Percentiles rank a stretch among this genome's conserved stretches.
phyloP scores from a whole-genome alignment of 73 alveolate genomes.

The Tetrahymena borealis region DNA sequence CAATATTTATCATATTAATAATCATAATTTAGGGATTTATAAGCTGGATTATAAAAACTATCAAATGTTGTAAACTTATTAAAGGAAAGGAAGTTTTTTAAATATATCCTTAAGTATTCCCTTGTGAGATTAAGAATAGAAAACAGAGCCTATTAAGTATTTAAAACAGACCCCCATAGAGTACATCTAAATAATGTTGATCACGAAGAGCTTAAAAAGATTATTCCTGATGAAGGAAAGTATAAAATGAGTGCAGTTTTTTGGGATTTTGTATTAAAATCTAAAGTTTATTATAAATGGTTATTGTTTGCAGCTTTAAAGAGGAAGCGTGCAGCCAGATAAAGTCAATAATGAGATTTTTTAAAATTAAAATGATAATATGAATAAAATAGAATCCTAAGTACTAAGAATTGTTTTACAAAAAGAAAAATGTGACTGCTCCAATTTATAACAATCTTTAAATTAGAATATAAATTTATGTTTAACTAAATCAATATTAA shows the following conservation, averaged over 20 bases:
- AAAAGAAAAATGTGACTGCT: too few relatives aligned
- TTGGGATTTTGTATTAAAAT: neutral
- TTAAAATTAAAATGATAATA: too few relatives aligned
- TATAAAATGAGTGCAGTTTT: neutral
- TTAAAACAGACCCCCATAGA: neutral
- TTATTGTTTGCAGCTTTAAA: neutral
- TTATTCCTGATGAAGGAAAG: neutral
- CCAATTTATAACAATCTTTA: too few relatives aligned
- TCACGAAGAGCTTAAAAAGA: neutral
- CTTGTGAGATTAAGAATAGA: neutral
- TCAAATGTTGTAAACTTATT: neutral
- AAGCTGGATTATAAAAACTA: neutral
- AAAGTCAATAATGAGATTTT: neutral
- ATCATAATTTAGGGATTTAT: neutral
- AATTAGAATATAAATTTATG: too few relatives aligned
- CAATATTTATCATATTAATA: neutral
- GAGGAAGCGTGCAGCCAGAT: neutral
- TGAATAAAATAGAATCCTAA: too few relatives aligned
- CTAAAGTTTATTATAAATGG: neutral
- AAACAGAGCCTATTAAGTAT: neutral
- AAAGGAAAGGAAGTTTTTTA: neutral
- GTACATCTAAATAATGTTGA: neutral
- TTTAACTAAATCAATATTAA: too few relatives aligned
- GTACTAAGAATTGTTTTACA: too few relatives aligned
- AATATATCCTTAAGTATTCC: neutral